These are phyloP conservation scores for Rhodomyrtus psidioides DNA, from an alignment of 441 rosid species.

Conservation along the genomic window DNA sequence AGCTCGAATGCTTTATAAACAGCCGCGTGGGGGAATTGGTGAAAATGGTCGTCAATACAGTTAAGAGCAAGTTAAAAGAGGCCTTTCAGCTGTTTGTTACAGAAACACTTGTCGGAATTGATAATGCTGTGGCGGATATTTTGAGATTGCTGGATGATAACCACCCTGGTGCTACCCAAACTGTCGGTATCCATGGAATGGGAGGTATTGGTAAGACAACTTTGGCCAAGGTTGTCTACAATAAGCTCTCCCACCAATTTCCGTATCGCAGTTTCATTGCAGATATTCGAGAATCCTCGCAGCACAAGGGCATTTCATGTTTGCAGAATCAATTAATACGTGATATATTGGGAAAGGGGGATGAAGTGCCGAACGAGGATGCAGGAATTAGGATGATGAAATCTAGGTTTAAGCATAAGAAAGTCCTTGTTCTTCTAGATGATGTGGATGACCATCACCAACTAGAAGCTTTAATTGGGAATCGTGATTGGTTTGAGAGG, in stretches of 20 bases:
- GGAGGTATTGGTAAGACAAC: background rate
- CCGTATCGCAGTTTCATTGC: background rate
- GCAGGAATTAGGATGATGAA: rapidly evolving
- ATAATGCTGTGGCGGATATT: rapidly evolving
- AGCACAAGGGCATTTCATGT: rapidly evolving
- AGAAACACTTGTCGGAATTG: background rate
- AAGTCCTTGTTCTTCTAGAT: background rate
- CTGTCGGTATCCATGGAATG: background rate
- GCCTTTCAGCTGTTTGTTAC: background rate
- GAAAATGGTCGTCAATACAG: rapidly evolving
- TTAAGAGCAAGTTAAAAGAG: background rate
- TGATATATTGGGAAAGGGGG: rapidly evolving
- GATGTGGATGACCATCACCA: rapidly evolving
- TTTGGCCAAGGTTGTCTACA: background rate
- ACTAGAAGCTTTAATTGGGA: background rate
- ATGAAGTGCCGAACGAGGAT: rapidly evolving
- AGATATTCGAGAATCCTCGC: background rate
- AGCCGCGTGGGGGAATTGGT: background rate
- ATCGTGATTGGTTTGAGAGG: background rate
- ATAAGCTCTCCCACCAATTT: background rate
- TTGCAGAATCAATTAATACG: rapidly evolving
- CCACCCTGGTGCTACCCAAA: rapidly evolving
- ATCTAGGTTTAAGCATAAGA: background rate
- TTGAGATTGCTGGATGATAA: background rate
- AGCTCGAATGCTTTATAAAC: background rate